Evolutionary conservation across 371 early-diverging fungal species (phyloP).

Genomic region (Entomophthora muscae): DNA sequence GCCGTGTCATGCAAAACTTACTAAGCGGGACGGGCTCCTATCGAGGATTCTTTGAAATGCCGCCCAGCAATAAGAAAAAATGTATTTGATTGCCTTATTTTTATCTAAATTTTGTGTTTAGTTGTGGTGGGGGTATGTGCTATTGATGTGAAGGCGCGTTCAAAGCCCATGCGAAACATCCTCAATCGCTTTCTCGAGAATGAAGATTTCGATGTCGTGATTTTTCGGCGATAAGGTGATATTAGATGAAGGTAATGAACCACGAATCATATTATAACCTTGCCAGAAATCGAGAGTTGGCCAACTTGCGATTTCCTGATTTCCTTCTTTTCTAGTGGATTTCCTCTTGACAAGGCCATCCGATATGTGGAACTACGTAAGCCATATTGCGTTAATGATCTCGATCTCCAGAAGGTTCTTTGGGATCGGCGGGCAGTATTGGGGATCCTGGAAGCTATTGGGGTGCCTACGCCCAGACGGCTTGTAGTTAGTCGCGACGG

Average conservation of each 20-base stretch:
- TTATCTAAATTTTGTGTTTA: constrained; percentile 16
- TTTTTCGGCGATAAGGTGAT: constrained; percentile 95
- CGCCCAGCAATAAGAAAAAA: constrained; percentile 6
- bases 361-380: constrained; percentile 64
- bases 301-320: constrained; percentile 93
- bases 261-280: not conserved
- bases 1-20: not conserved
- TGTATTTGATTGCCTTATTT: not conserved
- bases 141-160: constrained; percentile 85
- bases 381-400: constrained; percentile 83
- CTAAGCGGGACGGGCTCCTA: not conserved
- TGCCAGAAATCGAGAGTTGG: constrained; percentile 68
- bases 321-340: constrained; percentile 89
- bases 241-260: constrained; percentile 69
- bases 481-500: constrained; percentile 56
- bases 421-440: constrained; percentile 87
- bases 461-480: constrained; percentile 76
- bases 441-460: constrained; percentile 60
- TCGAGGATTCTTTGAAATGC: constrained; percentile 5
- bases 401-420: constrained; percentile 76
- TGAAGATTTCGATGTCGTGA: constrained; percentile 68
- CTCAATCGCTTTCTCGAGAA: constrained; percentile 55
- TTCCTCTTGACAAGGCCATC: constrained; percentile 88
- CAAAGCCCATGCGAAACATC: constrained; percentile 93
- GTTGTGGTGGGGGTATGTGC: constrained; percentile 79